Evolutionary conservation across 2,329 filamentous ascomycete genomes (phyloP).

Genomic region (Pestalotiopsis sp.): DNA sequence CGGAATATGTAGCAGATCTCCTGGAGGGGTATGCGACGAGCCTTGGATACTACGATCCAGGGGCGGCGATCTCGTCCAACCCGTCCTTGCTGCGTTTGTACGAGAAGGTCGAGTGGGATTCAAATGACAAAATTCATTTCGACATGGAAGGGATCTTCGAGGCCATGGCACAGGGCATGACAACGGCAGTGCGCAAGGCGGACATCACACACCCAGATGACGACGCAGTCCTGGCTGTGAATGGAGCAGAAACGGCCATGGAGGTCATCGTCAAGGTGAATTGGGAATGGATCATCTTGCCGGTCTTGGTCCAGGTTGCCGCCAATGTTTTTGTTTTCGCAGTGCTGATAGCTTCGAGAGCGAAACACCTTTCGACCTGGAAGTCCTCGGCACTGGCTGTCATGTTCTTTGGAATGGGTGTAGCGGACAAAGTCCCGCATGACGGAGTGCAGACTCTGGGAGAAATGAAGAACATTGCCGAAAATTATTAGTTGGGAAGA

Average conservation of each 20-base stretch:
- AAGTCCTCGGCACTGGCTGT: background rate
- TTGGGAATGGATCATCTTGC: background rate
- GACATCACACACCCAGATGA: background rate
- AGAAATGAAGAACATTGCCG: background rate
- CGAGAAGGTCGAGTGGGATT: background rate
- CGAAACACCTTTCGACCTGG: background rate
- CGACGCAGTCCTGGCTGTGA: background rate
- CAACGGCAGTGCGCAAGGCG: background rate
- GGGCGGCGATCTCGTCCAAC: background rate
- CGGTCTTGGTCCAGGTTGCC: background rate
- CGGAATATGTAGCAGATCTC: background rate
- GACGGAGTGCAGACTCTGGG: conserved; percentile 7
- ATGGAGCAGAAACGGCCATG: background rate
- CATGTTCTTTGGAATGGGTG: background rate
- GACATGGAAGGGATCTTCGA: background rate
- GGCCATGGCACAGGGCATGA: background rate
- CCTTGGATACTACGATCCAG: background rate
- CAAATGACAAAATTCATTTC: background rate
- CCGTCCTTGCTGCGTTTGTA: background rate
- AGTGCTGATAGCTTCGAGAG: background rate
- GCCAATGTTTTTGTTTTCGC: background rate
- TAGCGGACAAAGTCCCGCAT: background rate
- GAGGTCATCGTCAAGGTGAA: background rate
- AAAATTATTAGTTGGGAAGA: background rate
- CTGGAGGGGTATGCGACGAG: background rate